Evolutionary conservation across 208 protist genomes (phyloP), one percentile per base, ranked within the genome.

Genomic region (Crithidia bombi): DNA sequence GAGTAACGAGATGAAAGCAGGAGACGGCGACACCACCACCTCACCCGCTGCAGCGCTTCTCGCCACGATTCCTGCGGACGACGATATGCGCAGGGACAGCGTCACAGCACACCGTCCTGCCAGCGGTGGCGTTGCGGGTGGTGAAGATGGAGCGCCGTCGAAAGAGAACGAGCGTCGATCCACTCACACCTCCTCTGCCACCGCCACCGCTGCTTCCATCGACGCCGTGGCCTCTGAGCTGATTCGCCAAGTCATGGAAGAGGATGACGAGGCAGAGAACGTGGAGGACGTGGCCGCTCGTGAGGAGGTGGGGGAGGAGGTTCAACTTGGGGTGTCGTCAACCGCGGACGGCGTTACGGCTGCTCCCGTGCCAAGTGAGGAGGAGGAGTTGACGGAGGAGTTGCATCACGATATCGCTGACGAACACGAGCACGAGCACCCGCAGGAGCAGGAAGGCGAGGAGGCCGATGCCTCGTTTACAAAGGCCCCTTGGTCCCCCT

Each of bases 221-320:
- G 55, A 75, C 4, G 49, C 36, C 2, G 38, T 77, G 46, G 71
- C 64, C 39, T 19, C 47, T 3, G 71, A 70, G 56, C 46, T 77
- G 39, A 25, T 71, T 1, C 41, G 64, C 10, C 71, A 71, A 30
- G 57, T 69, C 1, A 65, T 76, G 49, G 32, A 46, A 33, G 64
- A 61, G 25, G 64, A 36, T 1, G 51, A 28, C 21, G n/a, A n/a
- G n/a, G 28, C 11, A 38, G 23, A 51, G 28, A 5, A 51, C 21
- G 46, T 7, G 46, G 46, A 51, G n/a, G 46, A 51, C 38, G 14
- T 17, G 38, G 46, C 21, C 46, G 46, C n/a, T 9, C 23, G 28
- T 5, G 23, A 28, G 21, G 41, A 4, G 3, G 41, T 47, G 14
- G 5, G n/a, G n/a, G n/a, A n/a, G n/a, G n/a, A n/a, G n/a, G n/a